Conservation (phyloP, 177 flowering plant species). For the Vitis hybrid region DNA sequence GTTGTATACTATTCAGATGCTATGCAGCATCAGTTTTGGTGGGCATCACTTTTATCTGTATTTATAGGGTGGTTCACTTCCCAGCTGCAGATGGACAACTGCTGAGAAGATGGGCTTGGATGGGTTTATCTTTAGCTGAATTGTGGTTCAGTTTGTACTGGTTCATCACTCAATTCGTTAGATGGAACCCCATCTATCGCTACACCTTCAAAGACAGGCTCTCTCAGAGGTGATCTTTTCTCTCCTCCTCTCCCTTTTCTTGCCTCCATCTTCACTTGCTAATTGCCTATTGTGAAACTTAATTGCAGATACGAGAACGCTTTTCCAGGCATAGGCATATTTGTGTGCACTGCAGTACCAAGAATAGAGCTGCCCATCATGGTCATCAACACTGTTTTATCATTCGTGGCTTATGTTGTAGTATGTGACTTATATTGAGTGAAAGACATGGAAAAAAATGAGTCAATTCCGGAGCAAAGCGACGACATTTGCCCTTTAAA, state of each 20-base stretch:
- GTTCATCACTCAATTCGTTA: conserved; percentile 26
- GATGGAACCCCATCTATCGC: conserved; percentile 26
- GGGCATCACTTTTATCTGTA: conserved; percentile 12
- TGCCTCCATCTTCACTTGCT: too few species aligned
- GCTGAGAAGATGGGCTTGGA: conserved; percentile 9
- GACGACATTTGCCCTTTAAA: too few species aligned
- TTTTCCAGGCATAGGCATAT: conserved; percentile 30
- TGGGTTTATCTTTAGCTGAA: conserved; percentile 18
- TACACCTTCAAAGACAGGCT: conserved; percentile 34
- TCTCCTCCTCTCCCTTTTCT: too few species aligned
- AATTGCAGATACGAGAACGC: conserved; percentile 17
- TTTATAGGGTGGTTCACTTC: conserved; percentile 15
- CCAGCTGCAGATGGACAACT: not conserved
- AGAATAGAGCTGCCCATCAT: conserved; percentile 29
- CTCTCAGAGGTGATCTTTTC: conserved; percentile 3
- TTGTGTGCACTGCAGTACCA: conserved; percentile 41
- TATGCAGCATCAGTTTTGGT: conserved; percentile 15
- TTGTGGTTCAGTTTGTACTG: conserved; percentile 36
- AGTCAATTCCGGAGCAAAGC: too few species aligned
- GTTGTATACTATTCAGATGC: not conserved
- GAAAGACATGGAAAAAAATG: too few species aligned
- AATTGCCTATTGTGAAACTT: too few species aligned
- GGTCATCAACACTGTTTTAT: conserved; percentile 32
- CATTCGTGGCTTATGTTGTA: conserved; percentile 27
- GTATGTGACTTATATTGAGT: too few species aligned